Base-by-base conservation (phyloP, 2,329 filamentous ascomycete genomes). In the Aspergillus fructus region DNA sequence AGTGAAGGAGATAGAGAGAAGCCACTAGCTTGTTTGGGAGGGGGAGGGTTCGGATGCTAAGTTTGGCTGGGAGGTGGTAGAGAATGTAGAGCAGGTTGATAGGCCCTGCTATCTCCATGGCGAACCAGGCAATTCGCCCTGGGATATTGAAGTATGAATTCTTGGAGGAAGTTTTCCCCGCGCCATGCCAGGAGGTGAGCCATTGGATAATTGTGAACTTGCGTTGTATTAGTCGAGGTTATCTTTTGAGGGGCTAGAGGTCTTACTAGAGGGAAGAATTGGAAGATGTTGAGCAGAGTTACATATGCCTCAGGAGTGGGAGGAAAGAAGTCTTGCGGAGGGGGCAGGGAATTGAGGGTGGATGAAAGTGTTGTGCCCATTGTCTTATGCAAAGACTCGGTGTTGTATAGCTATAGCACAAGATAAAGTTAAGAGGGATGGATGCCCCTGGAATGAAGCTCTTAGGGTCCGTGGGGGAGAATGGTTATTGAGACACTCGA, bases 81-180 rank as follows among this genome's bases (percentile, higher is more conserved):
- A 96, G 88, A 65, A 89, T 85, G 77, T 96, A 97, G 55, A 94
- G 74, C 58, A 97, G 77, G 12, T 87, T 89, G 34, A 91, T 68
- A 68, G 92, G 88, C 15, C 91, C 91, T 0, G 90, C 87, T 13
- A 84, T 78, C 74, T 99, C 94, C 91, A 97, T 97, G 2, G 87
- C 84, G 55, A 89, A 82, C 94, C 94, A 99, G 57, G 86, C 92
- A 62, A 91, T 79, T 66, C 90, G 90, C 60, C 94, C 94, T 2
- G 93, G 90, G n/a, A 97, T 75, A 76, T 99, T 99, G 71, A 94
- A 79, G 12, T 78, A 78, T 66, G 89, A 92, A 49, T 62, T 65
- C 23, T 67, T 61, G 17, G 86, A 82, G 3, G 91, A 96, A 3
- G 93, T 96, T 77, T 97, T 97, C 73, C 94, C 94, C 79, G 93